phyloP scores from a whole-genome alignment of 192 early-diverging fungal species.

The Chytriomyces sp. region DNA sequence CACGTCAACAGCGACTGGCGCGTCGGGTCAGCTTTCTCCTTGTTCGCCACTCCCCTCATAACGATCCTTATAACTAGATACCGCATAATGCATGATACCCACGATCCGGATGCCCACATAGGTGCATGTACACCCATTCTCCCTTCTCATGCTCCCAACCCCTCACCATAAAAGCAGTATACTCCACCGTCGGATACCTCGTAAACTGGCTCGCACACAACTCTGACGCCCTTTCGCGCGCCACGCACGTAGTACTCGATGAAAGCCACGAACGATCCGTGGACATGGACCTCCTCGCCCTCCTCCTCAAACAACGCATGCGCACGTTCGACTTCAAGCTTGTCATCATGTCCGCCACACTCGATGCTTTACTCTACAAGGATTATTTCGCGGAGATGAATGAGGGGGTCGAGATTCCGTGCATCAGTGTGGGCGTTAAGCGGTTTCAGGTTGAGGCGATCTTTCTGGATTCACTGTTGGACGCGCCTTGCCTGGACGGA shows the following conservation, averaged over 20 bases:
- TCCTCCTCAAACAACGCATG: not conserved
- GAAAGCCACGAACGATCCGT: slow-evolving; percentile 93
- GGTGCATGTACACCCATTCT: no score
- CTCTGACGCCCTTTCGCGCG: not conserved
- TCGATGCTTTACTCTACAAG: not conserved
- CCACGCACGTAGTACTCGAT: slow-evolving; percentile 72
- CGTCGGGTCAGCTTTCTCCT: not conserved
- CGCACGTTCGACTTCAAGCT: not conserved
- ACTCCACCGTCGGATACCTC: not conserved
- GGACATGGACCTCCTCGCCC: slow-evolving; percentile 81
- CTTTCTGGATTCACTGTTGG: not conserved
- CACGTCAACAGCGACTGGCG: not conserved
- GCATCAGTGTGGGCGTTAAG: slow-evolving; percentile 5
- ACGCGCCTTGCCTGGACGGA: not conserved
- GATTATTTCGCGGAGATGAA: slow-evolving; percentile 6
- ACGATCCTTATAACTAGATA: not conserved
- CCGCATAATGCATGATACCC: slow-evolving; percentile 3
- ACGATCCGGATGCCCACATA: not conserved
- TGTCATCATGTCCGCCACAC: not conserved
- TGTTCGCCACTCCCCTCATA: not conserved
- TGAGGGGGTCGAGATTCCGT: not conserved
- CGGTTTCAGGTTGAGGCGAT: not conserved
- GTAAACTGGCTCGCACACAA: slow-evolving; percentile 1
- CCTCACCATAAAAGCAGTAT: no score
- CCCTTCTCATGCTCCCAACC: no score